Percentiles rank a stretch among this genome's conserved stretches.
phyloP scores from a whole-genome alignment of 1,284 basidiomycete genomes.

The Anthracocystis walkeri region DNA sequence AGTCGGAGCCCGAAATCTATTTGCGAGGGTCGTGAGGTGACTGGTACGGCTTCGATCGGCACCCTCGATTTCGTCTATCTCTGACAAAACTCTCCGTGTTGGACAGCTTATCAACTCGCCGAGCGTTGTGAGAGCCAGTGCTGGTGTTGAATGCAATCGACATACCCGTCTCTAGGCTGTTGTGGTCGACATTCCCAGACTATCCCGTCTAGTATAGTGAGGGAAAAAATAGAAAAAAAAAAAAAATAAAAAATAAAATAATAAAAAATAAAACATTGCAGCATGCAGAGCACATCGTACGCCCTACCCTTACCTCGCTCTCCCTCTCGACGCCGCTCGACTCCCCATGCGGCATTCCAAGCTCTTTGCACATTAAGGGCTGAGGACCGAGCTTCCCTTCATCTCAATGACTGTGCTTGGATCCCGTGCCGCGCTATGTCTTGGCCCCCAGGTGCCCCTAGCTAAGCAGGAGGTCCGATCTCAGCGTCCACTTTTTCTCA shows the following conservation, averaged over 20 bases:
- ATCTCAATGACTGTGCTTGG: background rate
- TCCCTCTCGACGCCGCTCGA: background rate
- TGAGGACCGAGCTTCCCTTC: background rate
- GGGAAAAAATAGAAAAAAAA: background rate
- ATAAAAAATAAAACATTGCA: background rate
- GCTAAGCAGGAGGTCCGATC: background rate
- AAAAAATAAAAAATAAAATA: background rate
- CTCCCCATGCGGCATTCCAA: constrained; percentile 2
- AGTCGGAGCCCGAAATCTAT: no score
- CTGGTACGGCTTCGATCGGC: background rate
- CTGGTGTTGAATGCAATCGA: background rate
- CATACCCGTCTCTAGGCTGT: background rate
- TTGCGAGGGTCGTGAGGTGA: background rate
- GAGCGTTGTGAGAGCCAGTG: background rate
- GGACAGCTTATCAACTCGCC: background rate
- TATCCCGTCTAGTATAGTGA: no score
- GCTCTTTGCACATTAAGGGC: no score
- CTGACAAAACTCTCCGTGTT: background rate
- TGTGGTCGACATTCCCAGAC: constrained; percentile 5
- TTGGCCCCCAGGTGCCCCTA: background rate
- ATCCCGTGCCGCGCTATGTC: background rate
- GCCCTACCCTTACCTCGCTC: background rate
- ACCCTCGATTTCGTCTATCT: background rate
- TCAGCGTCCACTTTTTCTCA: background rate
- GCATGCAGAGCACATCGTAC: background rate